These are phyloP conservation scores for Pyrenochaeta sp. DNA, from an alignment of 2,329 filamentous ascomycete genomes.

Conservation along the genomic window DNA sequence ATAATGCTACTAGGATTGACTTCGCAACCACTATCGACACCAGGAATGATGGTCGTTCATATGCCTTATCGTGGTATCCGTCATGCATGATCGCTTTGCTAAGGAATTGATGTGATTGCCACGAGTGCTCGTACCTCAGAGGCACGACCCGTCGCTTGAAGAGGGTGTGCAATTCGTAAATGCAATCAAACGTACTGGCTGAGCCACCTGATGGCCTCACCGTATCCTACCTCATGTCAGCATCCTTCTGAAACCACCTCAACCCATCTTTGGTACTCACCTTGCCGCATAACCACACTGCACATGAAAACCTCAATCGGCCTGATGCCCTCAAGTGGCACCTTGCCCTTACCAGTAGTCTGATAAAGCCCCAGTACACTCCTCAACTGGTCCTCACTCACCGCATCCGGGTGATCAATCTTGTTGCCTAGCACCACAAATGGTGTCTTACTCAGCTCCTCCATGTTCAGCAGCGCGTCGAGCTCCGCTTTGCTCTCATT, in stretches of 20 bases:
- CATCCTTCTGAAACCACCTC: not conserved
- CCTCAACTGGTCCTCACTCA: conserved; percentile 93
- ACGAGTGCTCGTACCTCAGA: no score
- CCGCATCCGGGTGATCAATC: conserved; percentile 95
- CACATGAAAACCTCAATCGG: conserved; percentile 95
- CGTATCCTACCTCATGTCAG: conserved; percentile 33
- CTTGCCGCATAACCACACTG: conserved; percentile 97
- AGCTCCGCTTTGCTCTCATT: conserved; percentile 95
- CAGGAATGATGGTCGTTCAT: no score
- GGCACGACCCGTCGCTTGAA: not conserved
- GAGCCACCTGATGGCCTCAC: conserved; percentile 51
- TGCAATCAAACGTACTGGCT: conserved; percentile 47
- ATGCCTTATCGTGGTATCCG: conserved; percentile 45
- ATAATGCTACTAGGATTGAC: no score
- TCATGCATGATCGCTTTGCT: conserved; percentile 3
- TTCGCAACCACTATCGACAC: no score
- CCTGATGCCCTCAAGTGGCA: conserved; percentile 40
- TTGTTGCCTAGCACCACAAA: conserved; percentile 98
- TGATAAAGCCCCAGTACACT: conserved; percentile 93
- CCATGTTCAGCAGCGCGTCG: conserved; percentile 90
- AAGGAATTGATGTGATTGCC: no score
- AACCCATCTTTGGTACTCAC: conserved; percentile 9
- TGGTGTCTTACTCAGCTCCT: conserved; percentile 92
- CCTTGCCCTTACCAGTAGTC: conserved; percentile 45
- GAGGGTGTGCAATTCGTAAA: not conserved